phyloP scores from a whole-genome alignment of 164 flowering plant genomes.

The Vitis rupestris region DNA sequence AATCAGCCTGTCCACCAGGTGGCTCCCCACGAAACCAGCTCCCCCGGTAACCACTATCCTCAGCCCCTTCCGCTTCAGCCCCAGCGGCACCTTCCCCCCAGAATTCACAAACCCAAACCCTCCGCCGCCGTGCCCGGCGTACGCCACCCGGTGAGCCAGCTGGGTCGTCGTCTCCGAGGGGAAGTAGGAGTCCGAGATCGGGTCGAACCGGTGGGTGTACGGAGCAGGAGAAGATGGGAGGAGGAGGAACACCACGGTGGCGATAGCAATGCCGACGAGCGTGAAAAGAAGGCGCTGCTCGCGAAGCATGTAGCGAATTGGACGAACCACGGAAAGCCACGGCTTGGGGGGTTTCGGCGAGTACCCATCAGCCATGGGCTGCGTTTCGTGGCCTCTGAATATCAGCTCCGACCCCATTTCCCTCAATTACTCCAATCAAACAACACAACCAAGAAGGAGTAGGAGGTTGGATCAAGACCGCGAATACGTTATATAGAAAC shows the following conservation, averaged over 20 bases:
- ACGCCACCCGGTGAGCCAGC: conserved; percentile 1
- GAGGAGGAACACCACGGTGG: conserved; percentile 59
- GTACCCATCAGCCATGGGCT: conserved; percentile 36
- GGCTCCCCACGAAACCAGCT: conserved; percentile 93
- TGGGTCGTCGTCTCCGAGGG: conserved; percentile 5
- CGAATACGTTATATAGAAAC: neutral
- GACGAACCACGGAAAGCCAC: conserved; percentile 43
- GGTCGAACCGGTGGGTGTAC: neutral
- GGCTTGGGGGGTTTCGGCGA: conserved; percentile 69
- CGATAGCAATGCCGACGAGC: conserved; percentile 66
- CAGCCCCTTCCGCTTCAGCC: conserved; percentile 67
- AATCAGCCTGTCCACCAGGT: conserved; percentile 81
- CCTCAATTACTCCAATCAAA: too few species aligned
- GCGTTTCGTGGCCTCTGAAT: conserved; percentile 63
- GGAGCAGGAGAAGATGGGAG: conserved; percentile 25
- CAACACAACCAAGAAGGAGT: too few species aligned
- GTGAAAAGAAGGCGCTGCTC: conserved; percentile 76
- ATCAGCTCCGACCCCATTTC: conserved; percentile 47
- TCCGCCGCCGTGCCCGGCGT: neutral
- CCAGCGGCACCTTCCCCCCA: conserved; percentile 73
- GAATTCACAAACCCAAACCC: conserved; percentile 25
- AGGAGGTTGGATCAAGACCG: too few species aligned
- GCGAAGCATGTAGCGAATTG: conserved; percentile 66
- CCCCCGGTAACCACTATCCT: conserved; percentile 92
- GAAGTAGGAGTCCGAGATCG: conserved; percentile 22